Evolutionary conservation across 805 yeast genomes (phyloP).

Genomic region (Debaryomyces castellii): DNA sequence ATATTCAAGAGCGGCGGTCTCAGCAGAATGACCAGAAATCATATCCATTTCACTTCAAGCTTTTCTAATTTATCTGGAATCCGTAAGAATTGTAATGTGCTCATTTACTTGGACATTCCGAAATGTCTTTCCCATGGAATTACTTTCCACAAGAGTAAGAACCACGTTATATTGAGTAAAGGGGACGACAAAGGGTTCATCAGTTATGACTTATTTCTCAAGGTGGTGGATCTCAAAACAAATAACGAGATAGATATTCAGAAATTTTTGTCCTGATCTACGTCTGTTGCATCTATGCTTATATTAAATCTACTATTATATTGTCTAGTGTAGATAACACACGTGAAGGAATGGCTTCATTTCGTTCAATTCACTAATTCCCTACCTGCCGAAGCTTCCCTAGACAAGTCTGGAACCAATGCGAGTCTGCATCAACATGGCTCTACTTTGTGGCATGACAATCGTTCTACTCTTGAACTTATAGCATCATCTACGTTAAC

Average conservation of each 20-base stretch:
- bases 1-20: constrained; percentile 60
- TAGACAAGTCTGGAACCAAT: neutral
- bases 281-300: neutral
- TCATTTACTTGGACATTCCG: constrained; percentile 61
- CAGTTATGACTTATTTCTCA: constrained; percentile 40
- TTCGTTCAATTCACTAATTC: too few species aligned
- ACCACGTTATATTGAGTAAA: constrained; percentile 70
- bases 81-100: constrained; percentile 54
- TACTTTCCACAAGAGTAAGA: constrained; percentile 60
- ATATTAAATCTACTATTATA: neutral
- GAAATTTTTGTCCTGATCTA: neutral
- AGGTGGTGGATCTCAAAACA: constrained; percentile 16
- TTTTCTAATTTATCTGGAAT: constrained; percentile 64
- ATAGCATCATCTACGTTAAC: too few species aligned
- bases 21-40: constrained; percentile 71
- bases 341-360: too few species aligned
- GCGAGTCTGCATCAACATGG: too few species aligned
- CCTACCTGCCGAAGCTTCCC: neutral
- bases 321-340: too few species aligned
- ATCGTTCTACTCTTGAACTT: too few species aligned
- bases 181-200: constrained; percentile 61
- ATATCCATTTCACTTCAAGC: constrained; percentile 80
- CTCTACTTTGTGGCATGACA: too few species aligned
- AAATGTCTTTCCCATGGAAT: constrained; percentile 45
- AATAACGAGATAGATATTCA: neutral